These are phyloP conservation scores for Vigna trinervia DNA, from an alignment of 306 rosid genomes.

Conservation along the genomic window DNA sequence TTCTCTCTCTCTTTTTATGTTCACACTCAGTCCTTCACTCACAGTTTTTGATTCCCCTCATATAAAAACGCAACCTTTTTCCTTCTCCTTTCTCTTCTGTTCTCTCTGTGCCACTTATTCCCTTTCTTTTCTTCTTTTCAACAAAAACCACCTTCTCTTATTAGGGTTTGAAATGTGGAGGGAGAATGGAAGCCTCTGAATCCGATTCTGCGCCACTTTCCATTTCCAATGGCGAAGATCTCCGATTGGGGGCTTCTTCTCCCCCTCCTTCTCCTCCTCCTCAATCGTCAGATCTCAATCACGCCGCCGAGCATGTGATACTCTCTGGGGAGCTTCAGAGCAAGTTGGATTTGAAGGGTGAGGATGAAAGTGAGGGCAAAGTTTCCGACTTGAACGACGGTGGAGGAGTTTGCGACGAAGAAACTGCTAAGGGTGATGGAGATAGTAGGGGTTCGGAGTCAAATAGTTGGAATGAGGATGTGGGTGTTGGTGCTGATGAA, in stretches of 20 bases:
- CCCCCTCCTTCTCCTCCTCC: slow-evolving; percentile 54
- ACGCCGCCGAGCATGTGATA: slow-evolving; percentile 28
- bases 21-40: slow-evolving; percentile 26
- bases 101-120: background rate
- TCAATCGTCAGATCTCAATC: slow-evolving; percentile 53
- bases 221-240: slow-evolving; percentile 24
- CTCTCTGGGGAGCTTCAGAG: slow-evolving; percentile 46
- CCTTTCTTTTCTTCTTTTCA: background rate
- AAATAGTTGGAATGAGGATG: slow-evolving; percentile 48
- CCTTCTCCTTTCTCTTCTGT: background rate
- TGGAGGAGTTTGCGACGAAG: slow-evolving; percentile 41
- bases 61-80: slow-evolving; percentile 11
- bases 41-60: slow-evolving; percentile 40
- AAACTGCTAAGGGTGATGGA: slow-evolving; percentile 43
- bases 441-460: slow-evolving; percentile 50
- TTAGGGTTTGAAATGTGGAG: slow-evolving; percentile 99
- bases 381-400: slow-evolving; percentile 40
- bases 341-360: slow-evolving; percentile 54
- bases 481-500: slow-evolving; percentile 14
- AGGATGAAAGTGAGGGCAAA: slow-evolving; percentile 41
- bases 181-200: slow-evolving; percentile 80
- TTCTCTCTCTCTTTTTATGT: slow-evolving; percentile 8
- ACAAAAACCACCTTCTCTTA: slow-evolving; percentile 14
- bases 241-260: slow-evolving; percentile 43
- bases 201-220: slow-evolving; percentile 41